These are phyloP conservation scores for Boletus rufocinnamomeus DNA, from an alignment of 768 basidiomycete species.

Conservation along the genomic window DNA sequence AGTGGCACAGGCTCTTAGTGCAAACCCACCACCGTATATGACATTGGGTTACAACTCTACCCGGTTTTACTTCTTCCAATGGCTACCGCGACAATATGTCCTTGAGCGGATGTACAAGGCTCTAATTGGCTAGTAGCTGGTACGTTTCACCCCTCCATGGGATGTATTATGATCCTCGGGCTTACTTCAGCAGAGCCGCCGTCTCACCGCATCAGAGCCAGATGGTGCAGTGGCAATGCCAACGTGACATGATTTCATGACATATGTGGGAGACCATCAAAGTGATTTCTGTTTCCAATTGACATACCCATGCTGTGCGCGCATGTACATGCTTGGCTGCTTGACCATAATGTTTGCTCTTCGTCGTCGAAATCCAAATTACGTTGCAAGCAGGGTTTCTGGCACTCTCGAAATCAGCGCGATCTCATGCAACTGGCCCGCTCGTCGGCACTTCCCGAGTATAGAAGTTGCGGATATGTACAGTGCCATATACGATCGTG, in stretches of 20 bases:
- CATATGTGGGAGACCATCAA: background rate
- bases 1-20: constrained; percentile 48
- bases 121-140: constrained; percentile 19
- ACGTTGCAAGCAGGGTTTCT: background rate
- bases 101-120: constrained; percentile 19
- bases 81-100: constrained; percentile 28
- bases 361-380: background rate
- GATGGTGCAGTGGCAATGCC: background rate
- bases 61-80: constrained; percentile 19
- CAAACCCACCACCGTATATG: constrained; percentile 52
- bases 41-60: constrained; percentile 47
- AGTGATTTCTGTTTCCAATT: background rate
- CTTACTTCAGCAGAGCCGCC: background rate
- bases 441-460: background rate
- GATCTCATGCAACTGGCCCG: background rate
- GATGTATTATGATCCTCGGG: no score
- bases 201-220: background rate
- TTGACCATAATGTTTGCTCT: no score
- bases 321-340: background rate
- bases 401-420: no score
- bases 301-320: background rate
- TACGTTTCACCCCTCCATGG: background rate
- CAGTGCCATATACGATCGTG: background rate
- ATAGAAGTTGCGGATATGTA: background rate
- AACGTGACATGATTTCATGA: background rate